Evolutionary conservation across 768 basidiomycete species (phyloP), one percentile per base, ranked within the genome.

Genomic region (Daedalea quercina): DNA sequence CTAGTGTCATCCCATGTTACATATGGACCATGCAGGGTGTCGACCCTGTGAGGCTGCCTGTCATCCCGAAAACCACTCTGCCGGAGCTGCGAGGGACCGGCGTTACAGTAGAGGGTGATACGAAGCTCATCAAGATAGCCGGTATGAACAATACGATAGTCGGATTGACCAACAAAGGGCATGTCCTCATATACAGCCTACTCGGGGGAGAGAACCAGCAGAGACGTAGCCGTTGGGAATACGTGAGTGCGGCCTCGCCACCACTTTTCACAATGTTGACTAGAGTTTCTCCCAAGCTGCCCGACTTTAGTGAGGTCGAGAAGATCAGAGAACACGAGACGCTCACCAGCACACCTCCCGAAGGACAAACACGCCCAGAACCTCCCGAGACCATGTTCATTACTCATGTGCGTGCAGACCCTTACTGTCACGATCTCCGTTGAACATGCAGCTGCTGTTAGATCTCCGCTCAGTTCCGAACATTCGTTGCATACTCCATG

Each of bases 381-480:
- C 66, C 71, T 23, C 80, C 79, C 1, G 66, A 66, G 40, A 71
- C 70, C 26, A 69, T 86, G 69, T 74, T 76, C 55, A 87, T 90
- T 64, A 89, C 89, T 50, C 90, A 92, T 71, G 93, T 92, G 69
- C 69, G 81, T 44, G 28, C 28, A 11, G 17, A 9, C 23, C 3
- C 24, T 4, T 25, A 4, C 22, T 20, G 6, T 6, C 7, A 15
- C 17, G 34, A 56, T 63, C 13, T 31, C 22, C 15, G 15, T 17
- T n/a, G 17, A 42, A 17, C 15, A 6, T 42, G 7, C 17, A 4
- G 22, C 40, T 7, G 22, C 40, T 20, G 31, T 60, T 67, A 94
- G 84, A 79, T 98, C 50, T 85, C 94, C 15, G 94, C 90, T 3
- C 85, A 90, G 59, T 95, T 87, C 68, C 59, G 73, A 50, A 84